These are phyloP conservation scores for Aurinia saxatilis DNA, from an alignment of 345 rosid species.

Conservation along the genomic window DNA sequence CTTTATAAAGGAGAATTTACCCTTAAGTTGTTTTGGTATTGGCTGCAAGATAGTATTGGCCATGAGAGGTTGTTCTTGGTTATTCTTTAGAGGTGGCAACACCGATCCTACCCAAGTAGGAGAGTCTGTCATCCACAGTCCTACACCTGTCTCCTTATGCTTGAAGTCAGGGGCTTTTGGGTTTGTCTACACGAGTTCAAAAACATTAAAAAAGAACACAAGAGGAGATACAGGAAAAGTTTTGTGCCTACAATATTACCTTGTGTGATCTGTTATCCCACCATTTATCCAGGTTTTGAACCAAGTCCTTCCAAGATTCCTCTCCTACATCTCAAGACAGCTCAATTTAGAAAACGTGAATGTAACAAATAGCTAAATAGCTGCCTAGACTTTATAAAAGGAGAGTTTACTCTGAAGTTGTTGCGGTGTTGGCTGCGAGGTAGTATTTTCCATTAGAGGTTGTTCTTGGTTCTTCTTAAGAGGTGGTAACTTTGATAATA, in stretches of 20 bases:
- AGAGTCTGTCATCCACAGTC: slow-evolving; percentile 45
- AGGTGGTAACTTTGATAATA: slow-evolving; percentile 48
- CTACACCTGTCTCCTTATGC: slow-evolving; percentile 58
- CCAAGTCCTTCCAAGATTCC: slow-evolving; percentile 62
- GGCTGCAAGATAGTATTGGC: slow-evolving; percentile 1
- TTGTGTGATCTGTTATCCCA: slow-evolving; percentile 71
- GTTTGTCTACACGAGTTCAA: slow-evolving; percentile 22
- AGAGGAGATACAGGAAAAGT: neutral
- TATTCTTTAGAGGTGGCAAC: slow-evolving; percentile 45
- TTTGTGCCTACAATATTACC: no score
- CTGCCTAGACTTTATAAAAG: neutral
- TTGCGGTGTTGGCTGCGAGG: neutral
- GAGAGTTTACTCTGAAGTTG: slow-evolving; percentile 1
- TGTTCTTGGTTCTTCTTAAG: slow-evolving; percentile 24
- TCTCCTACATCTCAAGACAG: slow-evolving; percentile 37
- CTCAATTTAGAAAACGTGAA: neutral
- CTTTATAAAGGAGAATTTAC: slow-evolving; percentile 1
- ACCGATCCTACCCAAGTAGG: slow-evolving; percentile 54
- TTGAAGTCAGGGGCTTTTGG: slow-evolving; percentile 56
- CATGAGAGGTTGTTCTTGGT: slow-evolving; percentile 9
- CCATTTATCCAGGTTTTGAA: slow-evolving; percentile 61
- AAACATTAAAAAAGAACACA: neutral
- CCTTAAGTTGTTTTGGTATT: neutral
- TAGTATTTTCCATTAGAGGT: neutral
- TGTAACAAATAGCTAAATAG: neutral